These are phyloP conservation scores for Gryganskiella cystojenkinii DNA, from an alignment of 192 early-diverging fungal genomes.

Conservation along the genomic window DNA sequence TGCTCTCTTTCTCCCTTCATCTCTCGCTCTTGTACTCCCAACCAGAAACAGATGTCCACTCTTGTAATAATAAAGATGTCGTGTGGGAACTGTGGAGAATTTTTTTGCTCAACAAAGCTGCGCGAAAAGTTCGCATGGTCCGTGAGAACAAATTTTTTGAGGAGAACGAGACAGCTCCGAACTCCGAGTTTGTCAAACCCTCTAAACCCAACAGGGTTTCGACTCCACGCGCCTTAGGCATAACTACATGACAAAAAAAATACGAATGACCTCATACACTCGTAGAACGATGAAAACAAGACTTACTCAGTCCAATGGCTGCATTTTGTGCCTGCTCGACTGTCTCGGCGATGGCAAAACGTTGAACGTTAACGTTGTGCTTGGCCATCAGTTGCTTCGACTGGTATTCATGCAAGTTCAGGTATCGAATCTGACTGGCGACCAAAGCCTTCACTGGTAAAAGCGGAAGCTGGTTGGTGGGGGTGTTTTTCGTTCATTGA, in stretches of 20 bases:
- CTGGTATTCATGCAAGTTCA: conserved; percentile 51
- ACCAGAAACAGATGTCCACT: neutral
- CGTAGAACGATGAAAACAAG: no score
- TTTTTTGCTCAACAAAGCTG: no score
- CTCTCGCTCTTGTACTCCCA: neutral
- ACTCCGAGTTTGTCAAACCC: no score
- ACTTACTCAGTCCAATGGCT: conserved; percentile 33
- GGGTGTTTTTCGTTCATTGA: neutral
- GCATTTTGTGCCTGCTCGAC: conserved; percentile 42
- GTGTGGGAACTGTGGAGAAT: no score
- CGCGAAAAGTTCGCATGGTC: no score
- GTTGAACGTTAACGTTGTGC: conserved; percentile 45
- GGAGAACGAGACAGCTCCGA: no score
- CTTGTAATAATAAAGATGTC: neutral
- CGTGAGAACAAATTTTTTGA: no score
- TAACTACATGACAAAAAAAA: neutral
- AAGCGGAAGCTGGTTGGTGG: conserved; percentile 10
- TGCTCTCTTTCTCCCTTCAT: neutral
- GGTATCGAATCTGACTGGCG: conserved; percentile 35
- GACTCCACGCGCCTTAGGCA: no score
- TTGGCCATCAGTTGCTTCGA: conserved; percentile 48
- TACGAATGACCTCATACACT: neutral
- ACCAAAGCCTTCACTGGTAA: conserved; percentile 15
- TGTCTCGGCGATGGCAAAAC: conserved; percentile 38
- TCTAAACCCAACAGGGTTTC: no score